Evolutionary conservation across 257 asterid genomes (phyloP).

Genomic region (Galeopsis tetrahit): DNA sequence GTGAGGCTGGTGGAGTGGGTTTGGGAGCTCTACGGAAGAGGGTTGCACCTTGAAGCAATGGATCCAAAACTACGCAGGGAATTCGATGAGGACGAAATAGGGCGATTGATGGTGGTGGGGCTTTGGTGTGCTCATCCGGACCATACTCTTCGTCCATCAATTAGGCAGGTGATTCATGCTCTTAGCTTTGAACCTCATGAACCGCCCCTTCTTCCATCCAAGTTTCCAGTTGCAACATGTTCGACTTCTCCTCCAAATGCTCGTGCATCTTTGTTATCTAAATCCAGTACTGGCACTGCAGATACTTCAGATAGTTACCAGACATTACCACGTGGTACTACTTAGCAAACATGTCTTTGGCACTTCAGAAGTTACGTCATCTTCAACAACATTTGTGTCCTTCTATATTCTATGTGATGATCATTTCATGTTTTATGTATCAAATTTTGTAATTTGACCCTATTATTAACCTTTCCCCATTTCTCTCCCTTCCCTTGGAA

Average conservation of each 20-base stretch:
- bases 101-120: conserved; percentile 37
- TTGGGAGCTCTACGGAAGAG: conserved; percentile 34
- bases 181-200: conserved; percentile 30
- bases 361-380: no score
- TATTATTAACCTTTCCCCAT: no score
- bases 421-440: no score
- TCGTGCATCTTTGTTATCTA: neutral
- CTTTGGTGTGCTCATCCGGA: conserved; percentile 52
- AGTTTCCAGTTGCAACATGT: neutral
- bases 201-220: conserved; percentile 11
- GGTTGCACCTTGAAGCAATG: conserved; percentile 30
- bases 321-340: no score
- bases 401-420: no score
- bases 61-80: conserved; percentile 20
- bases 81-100: conserved; percentile 22
- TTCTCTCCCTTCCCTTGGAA: no score
- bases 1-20: conserved; percentile 37
- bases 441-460: no score
- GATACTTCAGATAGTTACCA: no score
- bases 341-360: no score
- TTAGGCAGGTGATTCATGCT: conserved; percentile 30
- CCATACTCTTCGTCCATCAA: conserved; percentile 24
- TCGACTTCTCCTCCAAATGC: neutral
- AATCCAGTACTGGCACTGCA: no score
- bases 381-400: no score